phyloP scores from a whole-genome alignment of 768 basidiomycete species.

The Lactifluus subvellereus region DNA sequence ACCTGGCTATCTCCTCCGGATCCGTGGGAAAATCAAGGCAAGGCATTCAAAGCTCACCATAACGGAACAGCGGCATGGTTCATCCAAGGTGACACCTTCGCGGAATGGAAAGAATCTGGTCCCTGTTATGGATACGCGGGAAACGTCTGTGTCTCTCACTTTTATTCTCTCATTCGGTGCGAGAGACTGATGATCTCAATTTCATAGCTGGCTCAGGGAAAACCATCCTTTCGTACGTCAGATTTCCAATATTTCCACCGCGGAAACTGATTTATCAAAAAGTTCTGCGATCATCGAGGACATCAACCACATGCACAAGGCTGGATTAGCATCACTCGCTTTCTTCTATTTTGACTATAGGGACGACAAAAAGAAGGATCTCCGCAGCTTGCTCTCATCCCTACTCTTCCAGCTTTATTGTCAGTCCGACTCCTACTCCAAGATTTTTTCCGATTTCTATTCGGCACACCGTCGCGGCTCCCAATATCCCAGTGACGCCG shows the following conservation, averaged over 20 bases:
- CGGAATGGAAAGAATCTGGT: not conserved
- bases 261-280: not conserved
- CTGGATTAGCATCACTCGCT: not conserved
- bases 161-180: not conserved
- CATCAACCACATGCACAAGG: not conserved
- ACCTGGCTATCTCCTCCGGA: not conserved
- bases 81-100: not conserved
- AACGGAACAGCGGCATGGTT: conserved; percentile 1
- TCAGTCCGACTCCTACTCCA: not conserved
- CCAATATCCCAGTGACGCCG: not conserved
- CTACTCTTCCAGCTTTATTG: not conserved
- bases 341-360: not conserved
- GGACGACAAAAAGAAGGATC: not conserved
- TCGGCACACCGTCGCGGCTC: not conserved
- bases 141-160: not conserved
- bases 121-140: not conserved
- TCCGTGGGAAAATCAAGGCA: not conserved
- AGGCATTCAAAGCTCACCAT: not conserved
- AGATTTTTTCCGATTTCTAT: not conserved
- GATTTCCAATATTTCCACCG: not conserved
- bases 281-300: not conserved
- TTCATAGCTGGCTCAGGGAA: not conserved
- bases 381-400: not conserved
- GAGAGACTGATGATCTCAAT: not conserved
- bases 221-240: not conserved